A percentile compares a stretch with the other conserved stretches of the same genome.
These are phyloP conservation scores for Fusarium chlamydosporum DNA, from an alignment of 2,329 filamentous ascomycete species.

Conservation along the genomic window DNA sequence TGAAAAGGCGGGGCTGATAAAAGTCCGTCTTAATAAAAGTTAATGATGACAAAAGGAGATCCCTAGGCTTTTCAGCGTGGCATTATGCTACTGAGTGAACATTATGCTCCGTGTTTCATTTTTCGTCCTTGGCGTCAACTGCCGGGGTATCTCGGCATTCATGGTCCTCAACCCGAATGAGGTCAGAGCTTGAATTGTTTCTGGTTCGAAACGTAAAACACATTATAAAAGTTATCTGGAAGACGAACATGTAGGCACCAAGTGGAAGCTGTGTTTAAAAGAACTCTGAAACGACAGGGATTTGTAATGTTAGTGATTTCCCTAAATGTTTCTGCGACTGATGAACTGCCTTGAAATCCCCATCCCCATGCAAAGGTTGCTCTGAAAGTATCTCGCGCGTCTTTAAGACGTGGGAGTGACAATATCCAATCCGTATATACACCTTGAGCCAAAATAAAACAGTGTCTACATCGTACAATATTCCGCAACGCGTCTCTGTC, in stretches of 20 bases:
- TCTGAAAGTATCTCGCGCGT: conserved; percentile 6
- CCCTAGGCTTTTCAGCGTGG: not conserved
- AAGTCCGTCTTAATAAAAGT: conserved; percentile 7
- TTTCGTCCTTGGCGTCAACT: not conserved
- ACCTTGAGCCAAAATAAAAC: conserved; percentile 41
- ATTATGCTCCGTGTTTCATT: conserved; percentile 1
- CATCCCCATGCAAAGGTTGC: conserved; percentile 19
- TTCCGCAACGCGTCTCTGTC: conserved; percentile 20
- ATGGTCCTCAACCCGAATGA: not conserved
- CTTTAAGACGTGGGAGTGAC: conserved; percentile 7
- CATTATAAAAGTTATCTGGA: not conserved
- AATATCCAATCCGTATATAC: conserved; percentile 43
- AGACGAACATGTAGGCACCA: not conserved
- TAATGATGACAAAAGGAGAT: conserved; percentile 20
- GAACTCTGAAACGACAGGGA: conserved; percentile 20
- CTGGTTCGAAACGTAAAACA: not conserved
- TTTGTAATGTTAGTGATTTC: conserved; percentile 23
- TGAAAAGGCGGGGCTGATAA: not conserved
- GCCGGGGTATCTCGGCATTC: conserved; percentile 6
- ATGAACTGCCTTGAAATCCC: conserved; percentile 7
- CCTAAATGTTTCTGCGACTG: conserved; percentile 8
- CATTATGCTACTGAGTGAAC: conserved; percentile 4
- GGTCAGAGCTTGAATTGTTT: not conserved
- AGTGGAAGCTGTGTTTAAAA: not conserved
- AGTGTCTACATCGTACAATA: conserved; percentile 42